Conservation (phyloP, 2,329 filamentous ascomycete genomes). For the Rhynchosporium secalis region DNA sequence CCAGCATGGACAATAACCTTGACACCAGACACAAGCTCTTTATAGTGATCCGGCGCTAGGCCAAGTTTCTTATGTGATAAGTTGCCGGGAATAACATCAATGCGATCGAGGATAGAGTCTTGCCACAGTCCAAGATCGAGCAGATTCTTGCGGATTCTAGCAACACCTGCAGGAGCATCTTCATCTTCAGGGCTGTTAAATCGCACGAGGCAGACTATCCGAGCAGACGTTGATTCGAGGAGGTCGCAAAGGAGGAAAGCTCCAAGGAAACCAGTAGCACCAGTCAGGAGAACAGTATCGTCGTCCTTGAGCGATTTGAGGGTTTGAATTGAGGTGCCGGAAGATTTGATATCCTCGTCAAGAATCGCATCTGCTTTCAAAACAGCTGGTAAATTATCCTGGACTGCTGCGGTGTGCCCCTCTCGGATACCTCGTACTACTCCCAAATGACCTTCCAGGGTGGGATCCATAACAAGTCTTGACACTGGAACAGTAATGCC, state of each 20-base stretch:
- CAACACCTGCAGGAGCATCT: slow-evolving; percentile 65
- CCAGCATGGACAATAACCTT: slow-evolving; percentile 77
- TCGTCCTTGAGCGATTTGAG: slow-evolving; percentile 34
- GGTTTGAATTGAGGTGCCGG: slow-evolving; percentile 44
- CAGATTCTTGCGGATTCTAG: slow-evolving; percentile 71
- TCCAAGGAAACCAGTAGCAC: slow-evolving; percentile 86
- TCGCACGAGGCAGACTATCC: slow-evolving; percentile 67
- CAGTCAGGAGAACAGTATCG: slow-evolving; percentile 74
- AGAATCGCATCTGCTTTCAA: slow-evolving; percentile 66
- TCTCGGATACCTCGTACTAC: slow-evolving; percentile 71
- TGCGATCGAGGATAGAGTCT: slow-evolving; percentile 74
- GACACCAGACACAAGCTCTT: slow-evolving; percentile 62
- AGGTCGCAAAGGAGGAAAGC: slow-evolving; percentile 76
- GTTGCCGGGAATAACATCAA: slow-evolving; percentile 74
- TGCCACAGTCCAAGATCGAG: slow-evolving; percentile 78
- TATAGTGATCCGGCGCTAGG: slow-evolving; percentile 63
- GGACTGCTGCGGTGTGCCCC: slow-evolving; percentile 71
- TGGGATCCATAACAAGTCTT: slow-evolving; percentile 69
- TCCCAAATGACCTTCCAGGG: slow-evolving; percentile 69
- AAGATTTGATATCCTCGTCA: slow-evolving; percentile 65
- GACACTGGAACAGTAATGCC: slow-evolving; percentile 72
- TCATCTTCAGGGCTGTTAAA: slow-evolving; percentile 70
- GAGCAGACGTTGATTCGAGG: slow-evolving; percentile 57
- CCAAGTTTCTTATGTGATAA: slow-evolving; percentile 68
- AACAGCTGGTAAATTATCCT: slow-evolving; percentile 71